Base-by-base conservation (phyloP, 139 green algal species). In the Asterochloris sp. region DNA sequence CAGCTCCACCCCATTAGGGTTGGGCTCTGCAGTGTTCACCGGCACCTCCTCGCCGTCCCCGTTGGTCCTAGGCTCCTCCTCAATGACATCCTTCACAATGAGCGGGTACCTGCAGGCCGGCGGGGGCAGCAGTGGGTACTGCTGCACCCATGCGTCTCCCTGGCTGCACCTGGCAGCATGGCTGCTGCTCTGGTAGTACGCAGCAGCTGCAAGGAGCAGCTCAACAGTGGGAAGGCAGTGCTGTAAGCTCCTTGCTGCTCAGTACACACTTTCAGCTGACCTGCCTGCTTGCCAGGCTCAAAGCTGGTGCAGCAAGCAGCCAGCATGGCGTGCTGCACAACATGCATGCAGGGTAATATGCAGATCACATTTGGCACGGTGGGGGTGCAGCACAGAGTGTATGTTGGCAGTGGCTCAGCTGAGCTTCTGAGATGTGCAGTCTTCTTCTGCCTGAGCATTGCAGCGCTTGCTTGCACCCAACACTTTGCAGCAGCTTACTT, bases 1-100 rank as follows among this genome's bases (percentile, higher is more conserved):
- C 83, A 97, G 99, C 87, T 99, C 97, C 73, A 96, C 76, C 13
- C 94, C 95, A 87, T 99, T 99, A 15, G 96, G 96, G 89, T 99
- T 99, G 76, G 95, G 92, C 82, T 91, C 83, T 13, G 91, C 92
- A 0, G 88, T 93, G 89, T 99, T 94, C 13, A 99, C 88, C 0
- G 96, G 96, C 1, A 98, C 85, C 79, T 95, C 89, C 62, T 93
- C 86, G 12, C 94, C 97, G 66, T 94, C 87, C 0, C 99, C 83
- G 26, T 61, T 38, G 26, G 15, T 61, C 17, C 61, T 28, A 38
- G 60, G 62, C 73, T 79, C 74, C 21, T 98, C 95, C 84, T 99
- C 97, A 13, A 99, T 91, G 21, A 94, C 92, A 81, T 99, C 96
- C 74, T 92, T 88, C 24, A 99, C 91, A 27, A 98, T 97, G 76